Evolutionary conservation across 129 eudicot species (phyloP).

Genomic region (Centella asiatica): DNA sequence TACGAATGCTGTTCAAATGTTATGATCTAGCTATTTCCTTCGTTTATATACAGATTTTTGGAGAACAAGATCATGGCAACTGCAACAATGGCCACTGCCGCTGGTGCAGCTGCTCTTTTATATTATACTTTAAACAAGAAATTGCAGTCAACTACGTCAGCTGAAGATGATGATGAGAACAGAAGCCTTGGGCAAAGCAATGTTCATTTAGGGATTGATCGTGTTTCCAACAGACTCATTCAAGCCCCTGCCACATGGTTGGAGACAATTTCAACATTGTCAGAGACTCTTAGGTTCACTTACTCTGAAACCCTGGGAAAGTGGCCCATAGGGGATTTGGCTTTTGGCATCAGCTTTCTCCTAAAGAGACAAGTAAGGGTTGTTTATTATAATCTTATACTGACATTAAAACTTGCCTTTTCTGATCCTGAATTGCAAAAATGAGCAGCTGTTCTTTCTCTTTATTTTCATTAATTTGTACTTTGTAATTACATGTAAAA

Average conservation of each 20-base stretch:
- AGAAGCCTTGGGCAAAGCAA: constrained; percentile 28
- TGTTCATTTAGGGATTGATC: constrained; percentile 39
- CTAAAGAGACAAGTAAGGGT: constrained; percentile 69
- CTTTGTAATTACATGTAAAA: not conserved
- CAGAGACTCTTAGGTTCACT: constrained; percentile 90
- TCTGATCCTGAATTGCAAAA: not conserved
- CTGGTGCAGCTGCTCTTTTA: constrained; percentile 97
- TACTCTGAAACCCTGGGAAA: constrained; percentile 95
- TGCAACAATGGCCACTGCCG: constrained; percentile 96
- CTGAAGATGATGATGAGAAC: constrained; percentile 45
- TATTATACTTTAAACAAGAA: constrained; percentile 76
- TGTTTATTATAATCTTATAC: not conserved
- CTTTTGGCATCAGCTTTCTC: constrained; percentile 88
- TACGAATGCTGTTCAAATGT: not conserved
- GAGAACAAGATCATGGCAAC: constrained; percentile 58
- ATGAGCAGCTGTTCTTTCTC: not conserved
- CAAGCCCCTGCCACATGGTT: constrained; percentile 97
- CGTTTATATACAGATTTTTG: constrained; percentile 14
- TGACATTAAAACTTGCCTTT: not conserved
- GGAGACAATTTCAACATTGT: constrained; percentile 88
- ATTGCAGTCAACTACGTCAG: constrained; percentile 32
- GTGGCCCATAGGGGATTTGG: constrained; percentile 99
- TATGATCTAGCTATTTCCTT: not conserved
- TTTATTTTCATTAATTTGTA: no score
- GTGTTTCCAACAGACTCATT: constrained; percentile 72